Evolutionary conservation across 2,329 filamentous ascomycete species (phyloP), one percentile per base, ranked within the genome.

Genomic region (Trichoderma polysporum): DNA sequence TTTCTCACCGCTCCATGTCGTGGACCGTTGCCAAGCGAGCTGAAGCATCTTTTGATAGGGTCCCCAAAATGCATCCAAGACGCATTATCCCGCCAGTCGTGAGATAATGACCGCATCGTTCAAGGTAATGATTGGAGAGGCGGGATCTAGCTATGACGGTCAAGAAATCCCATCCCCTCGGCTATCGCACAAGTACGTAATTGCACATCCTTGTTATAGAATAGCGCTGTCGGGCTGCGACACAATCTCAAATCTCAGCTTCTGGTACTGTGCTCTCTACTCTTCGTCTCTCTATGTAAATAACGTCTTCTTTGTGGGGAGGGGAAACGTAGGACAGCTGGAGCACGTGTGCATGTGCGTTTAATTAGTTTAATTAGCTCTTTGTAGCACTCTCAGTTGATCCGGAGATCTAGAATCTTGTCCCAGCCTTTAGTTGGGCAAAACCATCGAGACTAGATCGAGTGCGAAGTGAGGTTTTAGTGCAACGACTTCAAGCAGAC

Each of bases 21-120:
- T 67, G 58, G 29, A 58, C 39, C 57, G 29, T 63, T 57, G 50
- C 58, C 66, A 67, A 67, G 66, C 66, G 58, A 67, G 66, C 66
- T 62, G 66, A 67, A 50, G 45, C 53, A 50, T 47, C 31, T 67
- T 50, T 56, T 49, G 50, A 58, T 62, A 60, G 66, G 66, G 47
- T 64, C 39, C 50, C 33, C 27, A 37, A 54, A 45, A 33, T 62
- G 47, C 9, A 31, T 17, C 53, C 56, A 60, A 49, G 12, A 49
- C 57, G 39, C 37, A 54, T 13, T 35, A 29, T 52, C 49, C 61
- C 61, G 50, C 49, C 35, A 33, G 60, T 64, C 49, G 61, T 35
- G 50, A 64, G 61, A 64, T 31, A 54, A 56, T 64, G 49, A 64
- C 50, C 61, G 49, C 61, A 64, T 64, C 19, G n/a, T 19, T 19